Evolutionary conservation across 805 yeast genomes (phyloP).

Genomic region (Lipomyces orientalis): DNA sequence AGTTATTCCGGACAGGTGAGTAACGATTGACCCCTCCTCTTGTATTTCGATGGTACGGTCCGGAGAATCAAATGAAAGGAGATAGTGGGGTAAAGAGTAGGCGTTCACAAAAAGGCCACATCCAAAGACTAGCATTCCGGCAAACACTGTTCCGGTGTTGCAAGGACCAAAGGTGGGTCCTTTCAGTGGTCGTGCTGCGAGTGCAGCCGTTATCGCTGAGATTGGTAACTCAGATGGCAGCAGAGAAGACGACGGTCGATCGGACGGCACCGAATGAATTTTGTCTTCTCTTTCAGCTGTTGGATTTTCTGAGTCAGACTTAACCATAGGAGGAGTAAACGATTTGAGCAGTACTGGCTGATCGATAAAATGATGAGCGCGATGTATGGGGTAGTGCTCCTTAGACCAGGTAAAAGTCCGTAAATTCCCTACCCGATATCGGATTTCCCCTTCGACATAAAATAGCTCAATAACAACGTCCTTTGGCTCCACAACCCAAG

Average conservation of each 20-base stretch:
- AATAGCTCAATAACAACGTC: slow-evolving; percentile 30
- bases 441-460: slow-evolving; percentile 30
- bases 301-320: slow-evolving; percentile 4
- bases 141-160: slow-evolving; percentile 27
- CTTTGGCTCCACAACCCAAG: slow-evolving; percentile 16
- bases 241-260: neutral
- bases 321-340: slow-evolving; percentile 14
- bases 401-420: slow-evolving; percentile 24
- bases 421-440: slow-evolving; percentile 28
- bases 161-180: slow-evolving; percentile 32
- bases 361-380: slow-evolving; percentile 28
- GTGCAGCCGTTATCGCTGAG: neutral
- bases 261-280: neutral
- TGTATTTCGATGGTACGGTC: slow-evolving; percentile 27
- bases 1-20: slow-evolving; percentile 17
- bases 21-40: slow-evolving; percentile 23
- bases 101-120: slow-evolving; percentile 25
- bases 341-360: slow-evolving; percentile 13
- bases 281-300: neutral
- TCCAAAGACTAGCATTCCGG: slow-evolving; percentile 31
- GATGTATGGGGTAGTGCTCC: slow-evolving; percentile 24
- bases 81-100: slow-evolving; percentile 29
- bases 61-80: slow-evolving; percentile 32
- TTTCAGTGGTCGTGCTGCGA: neutral
- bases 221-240: neutral